Conservation (phyloP, 805 yeast species). For the Saturnispora silvae region DNA sequence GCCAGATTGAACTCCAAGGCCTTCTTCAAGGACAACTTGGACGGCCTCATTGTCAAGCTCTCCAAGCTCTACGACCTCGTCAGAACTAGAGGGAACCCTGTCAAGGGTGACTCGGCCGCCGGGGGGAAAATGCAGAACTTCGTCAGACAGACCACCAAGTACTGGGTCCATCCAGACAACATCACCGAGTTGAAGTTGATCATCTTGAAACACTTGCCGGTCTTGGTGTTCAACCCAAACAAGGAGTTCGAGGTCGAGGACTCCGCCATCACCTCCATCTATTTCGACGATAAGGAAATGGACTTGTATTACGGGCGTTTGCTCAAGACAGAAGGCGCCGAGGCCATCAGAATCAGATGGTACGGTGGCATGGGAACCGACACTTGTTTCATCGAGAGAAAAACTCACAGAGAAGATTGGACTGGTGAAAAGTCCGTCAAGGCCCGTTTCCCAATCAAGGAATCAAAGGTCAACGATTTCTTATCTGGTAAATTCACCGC, state of each 20-base stretch:
- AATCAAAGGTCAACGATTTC: slow-evolving; percentile 79
- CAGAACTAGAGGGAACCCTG: slow-evolving; percentile 92
- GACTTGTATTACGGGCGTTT: slow-evolving; percentile 91
- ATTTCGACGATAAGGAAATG: slow-evolving; percentile 81
- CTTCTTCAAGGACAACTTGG: slow-evolving; percentile 91
- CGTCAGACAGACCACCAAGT: slow-evolving; percentile 96
- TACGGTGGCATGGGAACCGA: slow-evolving; percentile 96
- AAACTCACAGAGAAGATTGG: slow-evolving; percentile 99
- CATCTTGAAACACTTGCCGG: slow-evolving; percentile 91
- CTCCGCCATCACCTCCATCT: slow-evolving; percentile 92
- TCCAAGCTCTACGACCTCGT: slow-evolving; percentile 86
- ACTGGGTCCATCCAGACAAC: slow-evolving; percentile 99
- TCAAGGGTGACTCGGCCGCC: slow-evolving; percentile 91
- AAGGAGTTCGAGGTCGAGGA: slow-evolving; percentile 94
- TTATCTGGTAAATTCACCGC: slow-evolving; percentile 79
- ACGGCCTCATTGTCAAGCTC: slow-evolving; percentile 75
- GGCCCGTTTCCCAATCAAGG: slow-evolving; percentile 90
- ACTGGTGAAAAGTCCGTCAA: slow-evolving; percentile 99
- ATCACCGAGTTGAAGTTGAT: slow-evolving; percentile 91
- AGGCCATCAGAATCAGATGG: slow-evolving; percentile 97
- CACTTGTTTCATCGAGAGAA: slow-evolving; percentile 89
- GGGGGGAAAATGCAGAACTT: slow-evolving; percentile 97
- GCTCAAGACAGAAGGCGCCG: slow-evolving; percentile 97
- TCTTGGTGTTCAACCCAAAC: slow-evolving; percentile 89
- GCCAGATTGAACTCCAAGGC: slow-evolving; percentile 90